Evolutionary conservation across 208 protist species (phyloP).

Genomic region (Leishmania mexicana): DNA sequence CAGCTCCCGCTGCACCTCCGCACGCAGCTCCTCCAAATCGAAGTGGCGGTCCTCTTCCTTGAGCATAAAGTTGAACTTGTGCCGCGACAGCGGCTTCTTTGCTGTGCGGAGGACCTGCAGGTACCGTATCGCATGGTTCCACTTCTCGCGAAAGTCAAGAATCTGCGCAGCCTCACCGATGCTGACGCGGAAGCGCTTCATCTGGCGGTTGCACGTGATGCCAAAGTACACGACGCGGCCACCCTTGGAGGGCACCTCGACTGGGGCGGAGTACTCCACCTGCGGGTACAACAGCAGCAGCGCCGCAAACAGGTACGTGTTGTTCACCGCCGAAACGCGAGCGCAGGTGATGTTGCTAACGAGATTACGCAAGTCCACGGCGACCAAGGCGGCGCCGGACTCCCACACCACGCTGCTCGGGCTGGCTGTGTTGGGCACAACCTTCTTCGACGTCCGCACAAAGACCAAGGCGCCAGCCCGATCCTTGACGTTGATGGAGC

Average conservation of each 20-base stretch:
- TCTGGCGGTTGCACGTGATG: conserved; percentile 84
- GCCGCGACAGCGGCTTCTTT: conserved; percentile 60
- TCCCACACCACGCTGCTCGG: conserved; percentile 70
- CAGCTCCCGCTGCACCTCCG: conserved; percentile 62
- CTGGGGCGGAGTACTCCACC: conserved; percentile 82
- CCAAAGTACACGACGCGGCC: conserved; percentile 79
- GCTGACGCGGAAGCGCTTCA: conserved; percentile 82
- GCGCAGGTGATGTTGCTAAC: conserved; percentile 48
- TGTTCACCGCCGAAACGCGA: conserved; percentile 68
- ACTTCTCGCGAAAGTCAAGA: conserved; percentile 83
- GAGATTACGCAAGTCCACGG: conserved; percentile 65
- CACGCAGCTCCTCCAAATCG: conserved; percentile 63
- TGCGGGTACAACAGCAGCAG: conserved; percentile 81
- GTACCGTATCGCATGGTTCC: conserved; percentile 67
- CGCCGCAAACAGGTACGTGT: conserved; percentile 77
- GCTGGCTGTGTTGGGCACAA: conserved; percentile 41
- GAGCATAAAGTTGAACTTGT: conserved; percentile 66
- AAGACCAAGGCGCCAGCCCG: conserved; percentile 77
- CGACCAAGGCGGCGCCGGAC: conserved; percentile 55
- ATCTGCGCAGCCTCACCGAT: conserved; percentile 76
- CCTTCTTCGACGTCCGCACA: conserved; percentile 86
- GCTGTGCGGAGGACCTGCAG: conserved; percentile 75
- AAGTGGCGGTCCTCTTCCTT: conserved; percentile 78
- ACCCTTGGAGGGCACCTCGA: conserved; percentile 48
- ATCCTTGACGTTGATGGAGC: conserved; percentile 61